Percentiles rank a stretch among this genome's conserved stretches.
phyloP scores from a whole-genome alignment of 257 asterid genomes.

The Solanum appendiculatum region DNA sequence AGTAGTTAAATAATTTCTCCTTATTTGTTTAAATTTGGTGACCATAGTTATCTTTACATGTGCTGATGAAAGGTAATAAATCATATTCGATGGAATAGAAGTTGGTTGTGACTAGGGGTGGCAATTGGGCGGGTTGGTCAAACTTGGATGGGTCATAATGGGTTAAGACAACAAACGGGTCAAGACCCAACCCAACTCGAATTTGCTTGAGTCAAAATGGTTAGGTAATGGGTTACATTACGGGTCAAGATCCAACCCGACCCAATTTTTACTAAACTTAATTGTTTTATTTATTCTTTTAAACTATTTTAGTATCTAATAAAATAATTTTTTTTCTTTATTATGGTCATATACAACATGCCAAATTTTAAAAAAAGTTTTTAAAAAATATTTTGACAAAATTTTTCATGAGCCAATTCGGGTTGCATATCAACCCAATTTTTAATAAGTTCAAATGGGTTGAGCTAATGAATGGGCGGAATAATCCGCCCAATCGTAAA shows the following conservation, averaged over 20 bases:
- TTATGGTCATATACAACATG: no score
- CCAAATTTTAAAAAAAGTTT: no score
- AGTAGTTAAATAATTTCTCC: not conserved
- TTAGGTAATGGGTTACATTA: not conserved
- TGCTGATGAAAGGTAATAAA: not conserved
- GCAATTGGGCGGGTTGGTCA: no score
- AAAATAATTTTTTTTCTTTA: no score
- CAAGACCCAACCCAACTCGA: not conserved
- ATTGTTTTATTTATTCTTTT: not conserved
- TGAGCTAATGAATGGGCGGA: no score
- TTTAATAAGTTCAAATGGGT: no score
- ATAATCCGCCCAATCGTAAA: no score
- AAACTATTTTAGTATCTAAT: not conserved
- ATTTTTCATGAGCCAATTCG: no score
- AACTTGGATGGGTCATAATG: not conserved
- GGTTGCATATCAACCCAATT: no score
- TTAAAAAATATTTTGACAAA: no score
- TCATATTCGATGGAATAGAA: not conserved
- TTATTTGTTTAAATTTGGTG: not conserved
- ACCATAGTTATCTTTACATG: not conserved
- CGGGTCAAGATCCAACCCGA: not conserved
- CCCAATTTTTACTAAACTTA: not conserved
- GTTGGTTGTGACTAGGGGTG: not conserved
- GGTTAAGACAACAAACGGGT: not conserved
- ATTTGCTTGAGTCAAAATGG: not conserved